These are phyloP conservation scores for Botryosphaeria dothidea DNA, from an alignment of 2,329 filamentous ascomycete species.

Conservation along the genomic window DNA sequence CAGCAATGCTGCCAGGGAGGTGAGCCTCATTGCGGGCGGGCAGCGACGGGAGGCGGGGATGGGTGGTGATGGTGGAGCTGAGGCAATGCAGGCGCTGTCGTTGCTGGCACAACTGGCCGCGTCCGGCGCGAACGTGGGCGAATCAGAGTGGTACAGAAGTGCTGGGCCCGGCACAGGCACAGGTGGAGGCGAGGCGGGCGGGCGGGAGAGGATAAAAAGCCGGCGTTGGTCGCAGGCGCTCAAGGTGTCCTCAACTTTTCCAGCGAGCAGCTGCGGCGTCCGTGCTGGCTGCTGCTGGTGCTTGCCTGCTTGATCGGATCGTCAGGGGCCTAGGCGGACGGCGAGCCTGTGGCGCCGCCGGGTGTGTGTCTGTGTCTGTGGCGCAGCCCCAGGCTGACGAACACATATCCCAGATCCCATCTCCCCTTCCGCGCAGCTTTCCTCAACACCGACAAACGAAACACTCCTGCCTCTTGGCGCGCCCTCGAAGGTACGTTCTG, in stretches of 20 bases:
- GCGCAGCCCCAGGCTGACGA: not conserved
- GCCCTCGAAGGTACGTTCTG: not conserved
- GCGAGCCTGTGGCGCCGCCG: not conserved
- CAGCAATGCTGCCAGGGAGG: conserved; percentile 63
- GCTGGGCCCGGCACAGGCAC: not conserved
- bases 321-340: not conserved
- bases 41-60: conserved; percentile 20
- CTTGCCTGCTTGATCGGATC: conserved; percentile 2
- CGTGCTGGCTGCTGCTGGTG: not conserved
- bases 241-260: not conserved
- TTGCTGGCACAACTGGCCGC: not conserved
- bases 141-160: conserved; percentile 9
- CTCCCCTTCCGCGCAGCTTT: not conserved
- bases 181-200: not conserved
- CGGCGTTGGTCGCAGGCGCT: not conserved
- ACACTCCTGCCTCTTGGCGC: not conserved
- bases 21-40: conserved; percentile 65
- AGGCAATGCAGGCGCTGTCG: conserved; percentile 19
- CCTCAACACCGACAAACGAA: not conserved
- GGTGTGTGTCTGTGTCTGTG: not conserved
- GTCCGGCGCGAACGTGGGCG: not conserved
- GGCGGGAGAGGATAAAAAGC: conserved; percentile 13
- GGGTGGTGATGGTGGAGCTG: conserved; percentile 25
- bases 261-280: not conserved
- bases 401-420: conserved; percentile 1